phyloP scores from a whole-genome alignment of 192 early-diverging fungal genomes.

The Borealophlyctis nickersoniae region DNA sequence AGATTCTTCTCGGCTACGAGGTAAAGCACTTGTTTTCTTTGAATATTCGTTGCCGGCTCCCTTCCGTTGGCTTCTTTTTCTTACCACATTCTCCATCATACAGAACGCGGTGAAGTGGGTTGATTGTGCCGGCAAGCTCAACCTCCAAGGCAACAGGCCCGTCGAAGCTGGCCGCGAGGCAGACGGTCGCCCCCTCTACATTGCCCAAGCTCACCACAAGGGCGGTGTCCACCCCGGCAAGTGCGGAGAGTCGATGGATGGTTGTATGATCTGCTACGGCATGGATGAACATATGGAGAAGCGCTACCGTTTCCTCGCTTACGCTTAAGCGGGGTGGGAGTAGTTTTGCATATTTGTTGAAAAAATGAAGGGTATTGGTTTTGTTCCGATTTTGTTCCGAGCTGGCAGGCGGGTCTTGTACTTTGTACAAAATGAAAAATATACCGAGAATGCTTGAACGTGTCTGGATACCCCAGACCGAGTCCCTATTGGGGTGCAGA shows the following conservation, averaged over 20 bases:
- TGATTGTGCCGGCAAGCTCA: slow-evolving; percentile 38
- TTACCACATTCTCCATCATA: too few relatives aligned
- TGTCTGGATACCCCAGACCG: too few relatives aligned
- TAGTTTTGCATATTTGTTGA: too few relatives aligned
- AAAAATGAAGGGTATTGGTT: too few relatives aligned
- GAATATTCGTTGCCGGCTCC: too few relatives aligned
- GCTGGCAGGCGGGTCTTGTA: too few relatives aligned
- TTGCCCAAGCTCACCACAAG: slow-evolving; percentile 50
- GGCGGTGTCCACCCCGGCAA: slow-evolving; percentile 50
- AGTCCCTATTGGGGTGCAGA: too few relatives aligned
- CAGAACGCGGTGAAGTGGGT: slow-evolving; percentile 54
- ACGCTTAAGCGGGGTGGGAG: slow-evolving; percentile 9
- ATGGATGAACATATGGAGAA: slow-evolving; percentile 22
- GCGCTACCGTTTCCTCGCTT: slow-evolving; percentile 23
- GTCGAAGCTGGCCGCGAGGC: slow-evolving; percentile 58
- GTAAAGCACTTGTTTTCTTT: too few relatives aligned
- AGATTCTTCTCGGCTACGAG: slow-evolving; percentile 63
- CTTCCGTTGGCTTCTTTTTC: too few relatives aligned
- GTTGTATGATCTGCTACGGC: slow-evolving; percentile 17
- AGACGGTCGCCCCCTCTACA: slow-evolving; percentile 57
- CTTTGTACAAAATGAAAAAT: too few relatives aligned
- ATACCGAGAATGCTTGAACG: too few relatives aligned
- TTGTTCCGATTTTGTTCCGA: too few relatives aligned
- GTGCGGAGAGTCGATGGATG: slow-evolving; percentile 19
- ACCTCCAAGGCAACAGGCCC: slow-evolving; percentile 22